Percentiles rank a stretch among this genome's conserved stretches.
Evolutionary conservation across 441 rosid species (phyloP).

Genomic region (Gossypium gossypioides): DNA sequence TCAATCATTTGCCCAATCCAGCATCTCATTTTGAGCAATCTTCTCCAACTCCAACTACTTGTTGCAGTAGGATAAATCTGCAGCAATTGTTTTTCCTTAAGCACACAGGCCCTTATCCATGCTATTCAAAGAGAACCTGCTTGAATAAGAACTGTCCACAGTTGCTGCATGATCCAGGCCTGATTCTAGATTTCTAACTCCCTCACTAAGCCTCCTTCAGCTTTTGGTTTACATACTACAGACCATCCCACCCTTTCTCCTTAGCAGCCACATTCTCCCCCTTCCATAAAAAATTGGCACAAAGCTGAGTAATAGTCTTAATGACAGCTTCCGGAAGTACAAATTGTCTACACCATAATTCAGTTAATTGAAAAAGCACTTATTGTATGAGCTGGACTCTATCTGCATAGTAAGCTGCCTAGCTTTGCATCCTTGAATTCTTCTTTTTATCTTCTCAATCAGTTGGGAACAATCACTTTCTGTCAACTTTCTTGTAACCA

Average conservation of each 20-base stretch:
- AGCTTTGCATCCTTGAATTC: not conserved
- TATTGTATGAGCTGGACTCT: not conserved
- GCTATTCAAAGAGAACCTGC: not conserved
- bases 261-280: not conserved
- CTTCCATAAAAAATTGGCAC: not conserved
- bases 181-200: not conserved
- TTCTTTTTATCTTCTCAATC: not conserved
- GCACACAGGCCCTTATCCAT: not conserved
- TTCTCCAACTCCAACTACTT: not conserved
- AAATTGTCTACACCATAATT: not conserved
- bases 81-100: not conserved
- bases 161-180: not conserved
- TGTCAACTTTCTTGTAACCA: not conserved
- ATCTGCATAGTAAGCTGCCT: not conserved
- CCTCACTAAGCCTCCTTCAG: not conserved
- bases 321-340: not conserved
- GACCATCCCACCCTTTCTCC: not conserved
- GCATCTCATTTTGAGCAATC: not conserved
- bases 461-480: not conserved
- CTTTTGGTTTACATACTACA: not conserved
- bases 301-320: too few relatives aligned
- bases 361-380: not conserved
- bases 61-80: not conserved
- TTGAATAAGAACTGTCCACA: not conserved
- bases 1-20: not conserved